These are phyloP conservation scores for Candida saitoana DNA, from an alignment of 805 yeast species.

Conservation along the genomic window DNA sequence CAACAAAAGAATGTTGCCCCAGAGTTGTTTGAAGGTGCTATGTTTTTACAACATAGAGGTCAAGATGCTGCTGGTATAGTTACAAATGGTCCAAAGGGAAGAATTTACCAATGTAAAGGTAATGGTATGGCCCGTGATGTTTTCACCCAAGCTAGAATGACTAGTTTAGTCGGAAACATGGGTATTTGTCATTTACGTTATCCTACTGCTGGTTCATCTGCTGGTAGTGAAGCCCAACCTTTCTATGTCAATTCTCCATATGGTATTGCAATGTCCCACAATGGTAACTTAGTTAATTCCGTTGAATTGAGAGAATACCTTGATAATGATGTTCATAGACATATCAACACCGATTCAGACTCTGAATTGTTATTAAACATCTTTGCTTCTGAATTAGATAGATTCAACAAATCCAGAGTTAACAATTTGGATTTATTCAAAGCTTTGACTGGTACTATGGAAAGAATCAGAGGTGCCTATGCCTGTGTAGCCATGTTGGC, in stretches of 20 bases:
- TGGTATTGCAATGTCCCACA: slow-evolving; percentile 86
- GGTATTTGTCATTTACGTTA: slow-evolving; percentile 93
- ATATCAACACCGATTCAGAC: slow-evolving; percentile 95
- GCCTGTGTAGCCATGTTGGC: slow-evolving; percentile 95
- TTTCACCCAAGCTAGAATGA: slow-evolving; percentile 77
- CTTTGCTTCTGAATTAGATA: slow-evolving; percentile 88
- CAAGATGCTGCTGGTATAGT: slow-evolving; percentile 99
- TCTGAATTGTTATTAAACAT: slow-evolving; percentile 85
- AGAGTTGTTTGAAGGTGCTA: slow-evolving; percentile 86
- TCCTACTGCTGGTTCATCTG: slow-evolving; percentile 96
- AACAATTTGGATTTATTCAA: slow-evolving; percentile 83
- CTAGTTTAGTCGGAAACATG: slow-evolving; percentile 83
- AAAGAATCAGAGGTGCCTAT: slow-evolving; percentile 89
- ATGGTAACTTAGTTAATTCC: slow-evolving; percentile 92
- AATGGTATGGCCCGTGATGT: slow-evolving; percentile 99
- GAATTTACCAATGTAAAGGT: slow-evolving; percentile 96
- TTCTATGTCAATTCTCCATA: slow-evolving; percentile 96
- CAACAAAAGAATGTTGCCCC: slow-evolving; percentile 72
- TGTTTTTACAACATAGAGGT: slow-evolving; percentile 93
- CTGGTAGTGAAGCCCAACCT: slow-evolving; percentile 97
- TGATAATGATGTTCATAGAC: slow-evolving; percentile 94
- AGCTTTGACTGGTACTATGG: slow-evolving; percentile 80
- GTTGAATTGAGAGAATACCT: slow-evolving; percentile 68
- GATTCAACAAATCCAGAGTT: slow-evolving; percentile 88
- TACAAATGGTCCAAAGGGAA: slow-evolving; percentile 89